A percentile compares a stretch with the other conserved stretches of the same genome.
Evolutionary conservation across 495 filamentous ascomycete genomes (phyloP).

Genomic region (Sphaerosporella brunnea): DNA sequence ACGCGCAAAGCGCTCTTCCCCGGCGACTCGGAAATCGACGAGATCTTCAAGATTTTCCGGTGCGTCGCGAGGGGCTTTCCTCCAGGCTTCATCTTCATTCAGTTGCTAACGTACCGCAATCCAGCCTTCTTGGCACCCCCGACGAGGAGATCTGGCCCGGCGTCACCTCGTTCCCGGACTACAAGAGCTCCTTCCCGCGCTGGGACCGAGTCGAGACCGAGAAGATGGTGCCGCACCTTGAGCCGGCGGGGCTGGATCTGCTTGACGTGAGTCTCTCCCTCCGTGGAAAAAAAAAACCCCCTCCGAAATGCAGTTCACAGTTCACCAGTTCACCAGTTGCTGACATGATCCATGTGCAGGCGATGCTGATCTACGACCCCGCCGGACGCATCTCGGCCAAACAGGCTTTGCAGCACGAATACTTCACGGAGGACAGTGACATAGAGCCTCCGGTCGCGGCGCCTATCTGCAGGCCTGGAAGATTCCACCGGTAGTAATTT

Average conservation of each 20-base stretch:
- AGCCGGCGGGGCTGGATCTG: constrained; percentile 66
- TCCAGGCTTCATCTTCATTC: neutral
- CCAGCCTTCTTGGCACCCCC: constrained; percentile 76
- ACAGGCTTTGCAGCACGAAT: constrained; percentile 79
- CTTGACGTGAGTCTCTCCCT: constrained; percentile 41
- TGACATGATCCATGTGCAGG: no score
- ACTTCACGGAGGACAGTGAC: constrained; percentile 44
- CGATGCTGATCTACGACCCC: constrained; percentile 84
- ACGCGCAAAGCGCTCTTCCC: constrained; percentile 95
- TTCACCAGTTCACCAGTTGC: no score
- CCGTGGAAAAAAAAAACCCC: neutral
- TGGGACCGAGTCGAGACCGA: constrained; percentile 58
- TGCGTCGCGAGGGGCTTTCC: constrained; percentile 22
- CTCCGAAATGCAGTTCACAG: neutral
- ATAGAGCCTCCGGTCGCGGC: neutral
- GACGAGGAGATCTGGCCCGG: constrained; percentile 82
- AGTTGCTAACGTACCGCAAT: neutral
- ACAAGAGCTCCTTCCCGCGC: constrained; percentile 91
- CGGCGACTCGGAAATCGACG: constrained; percentile 96
- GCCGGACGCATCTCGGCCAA: constrained; percentile 88
- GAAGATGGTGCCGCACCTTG: constrained; percentile 43
- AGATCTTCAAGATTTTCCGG: constrained; percentile 99
- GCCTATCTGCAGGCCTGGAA: neutral
- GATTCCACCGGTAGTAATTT: neutral
- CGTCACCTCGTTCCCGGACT: constrained; percentile 93